phyloP scores from a whole-genome alignment of 495 filamentous ascomycete species.

The Neurospora sp. region DNA sequence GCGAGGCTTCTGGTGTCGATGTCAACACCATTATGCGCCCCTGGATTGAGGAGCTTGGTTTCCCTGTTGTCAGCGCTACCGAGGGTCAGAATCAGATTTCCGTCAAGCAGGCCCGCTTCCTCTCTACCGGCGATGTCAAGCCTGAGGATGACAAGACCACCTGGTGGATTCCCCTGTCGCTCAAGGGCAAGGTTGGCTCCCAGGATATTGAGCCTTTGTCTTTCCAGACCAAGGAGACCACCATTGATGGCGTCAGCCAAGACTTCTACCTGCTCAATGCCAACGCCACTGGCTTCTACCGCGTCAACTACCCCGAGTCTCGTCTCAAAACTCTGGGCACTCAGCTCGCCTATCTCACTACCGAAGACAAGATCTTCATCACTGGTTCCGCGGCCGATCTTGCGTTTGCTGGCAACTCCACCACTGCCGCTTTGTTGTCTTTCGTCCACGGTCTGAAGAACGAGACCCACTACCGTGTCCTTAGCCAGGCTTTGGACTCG shows the following conservation, averaged over 20 bases:
- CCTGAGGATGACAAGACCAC: slow-evolving; percentile 75
- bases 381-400: slow-evolving; percentile 88
- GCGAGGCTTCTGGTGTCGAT: slow-evolving; percentile 78
- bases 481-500: slow-evolving; percentile 67
- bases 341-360: slow-evolving; percentile 58
- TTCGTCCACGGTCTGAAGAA: slow-evolving; percentile 70
- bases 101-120: slow-evolving; percentile 76
- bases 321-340: slow-evolving; percentile 70
- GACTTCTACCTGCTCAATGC: slow-evolving; percentile 89
- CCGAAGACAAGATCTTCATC: slow-evolving; percentile 83
- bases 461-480: slow-evolving; percentile 83
- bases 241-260: slow-evolving; percentile 59
- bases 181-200: slow-evolving; percentile 52
- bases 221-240: slow-evolving; percentile 66
- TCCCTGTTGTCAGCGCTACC: slow-evolving; percentile 75
- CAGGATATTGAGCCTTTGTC: slow-evolving; percentile 40
- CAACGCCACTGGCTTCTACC: slow-evolving; percentile 81
- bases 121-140: slow-evolving; percentile 78
- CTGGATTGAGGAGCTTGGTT: slow-evolving; percentile 92
- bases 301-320: slow-evolving; percentile 77
- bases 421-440: slow-evolving; percentile 64
- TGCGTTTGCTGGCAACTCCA: slow-evolving; percentile 74
- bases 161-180: slow-evolving; percentile 92
- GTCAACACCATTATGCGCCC: slow-evolving; percentile 78
- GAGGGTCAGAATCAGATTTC: slow-evolving; percentile 65